Conservation (phyloP, 2,329 filamentous ascomycete genomes). For the Penicillium sp. region DNA sequence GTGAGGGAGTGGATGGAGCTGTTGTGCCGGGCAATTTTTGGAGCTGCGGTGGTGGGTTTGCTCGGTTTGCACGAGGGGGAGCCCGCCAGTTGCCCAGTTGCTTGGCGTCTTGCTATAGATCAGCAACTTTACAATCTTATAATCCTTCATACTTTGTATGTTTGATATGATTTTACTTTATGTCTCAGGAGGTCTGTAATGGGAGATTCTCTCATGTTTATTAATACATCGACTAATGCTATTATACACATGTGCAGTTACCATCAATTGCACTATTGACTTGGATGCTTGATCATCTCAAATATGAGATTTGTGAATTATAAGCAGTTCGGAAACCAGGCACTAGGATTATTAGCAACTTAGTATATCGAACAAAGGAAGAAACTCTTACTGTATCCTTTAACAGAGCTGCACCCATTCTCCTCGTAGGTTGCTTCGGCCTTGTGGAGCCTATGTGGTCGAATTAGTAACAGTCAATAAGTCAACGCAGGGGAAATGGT, state of each 20-base stretch:
- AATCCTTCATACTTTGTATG: background rate
- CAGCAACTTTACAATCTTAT: background rate
- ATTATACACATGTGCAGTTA: background rate
- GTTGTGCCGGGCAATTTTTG: constrained; percentile 33
- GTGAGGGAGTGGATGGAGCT: constrained; percentile 17
- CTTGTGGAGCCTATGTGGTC: constrained; percentile 29
- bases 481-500: background rate
- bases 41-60: constrained; percentile 31
- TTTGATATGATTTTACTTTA: background rate
- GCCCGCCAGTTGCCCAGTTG: constrained; percentile 23
- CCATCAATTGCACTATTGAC: background rate
- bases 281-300: constrained; percentile 3
- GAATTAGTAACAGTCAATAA: constrained; percentile 11
- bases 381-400: constrained; percentile 23
- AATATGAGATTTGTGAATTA: constrained; percentile 4
- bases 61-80: constrained; percentile 32
- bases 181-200: background rate
- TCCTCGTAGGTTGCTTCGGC: constrained; percentile 34
- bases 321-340: constrained; percentile 16
- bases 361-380: background rate
- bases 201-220: background rate
- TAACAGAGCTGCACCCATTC: constrained; percentile 30
- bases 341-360: constrained; percentile 9
- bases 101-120: background rate
- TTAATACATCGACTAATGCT: background rate